These are phyloP conservation scores for Rhododendron ovatum DNA, from an alignment of 148 eudicot species.

Conservation along the genomic window DNA sequence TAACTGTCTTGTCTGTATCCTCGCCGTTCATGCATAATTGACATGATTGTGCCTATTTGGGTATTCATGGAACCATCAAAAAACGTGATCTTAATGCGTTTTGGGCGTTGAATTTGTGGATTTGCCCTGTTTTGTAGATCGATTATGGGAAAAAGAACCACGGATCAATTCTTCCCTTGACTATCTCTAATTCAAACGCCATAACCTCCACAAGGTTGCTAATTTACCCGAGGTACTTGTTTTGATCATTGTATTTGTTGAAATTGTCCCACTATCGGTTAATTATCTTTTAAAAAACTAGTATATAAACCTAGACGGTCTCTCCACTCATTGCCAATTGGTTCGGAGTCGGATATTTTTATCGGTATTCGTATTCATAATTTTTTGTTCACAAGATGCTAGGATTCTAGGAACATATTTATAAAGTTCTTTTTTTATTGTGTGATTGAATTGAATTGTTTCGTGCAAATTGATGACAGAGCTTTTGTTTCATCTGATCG, in stretches of 20 bases:
- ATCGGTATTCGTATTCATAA: too few relatives aligned
- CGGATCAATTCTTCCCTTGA: constrained; percentile 10
- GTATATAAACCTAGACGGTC: too few relatives aligned
- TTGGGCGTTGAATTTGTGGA: constrained; percentile 9
- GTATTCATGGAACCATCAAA: not conserved
- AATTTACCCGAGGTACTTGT: constrained; percentile 25
- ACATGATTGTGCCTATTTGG: not conserved
- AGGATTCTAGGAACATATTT: not conserved
- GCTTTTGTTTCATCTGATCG: not conserved
- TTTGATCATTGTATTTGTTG: not conserved
- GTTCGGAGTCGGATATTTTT: too few relatives aligned
- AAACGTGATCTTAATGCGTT: not conserved
- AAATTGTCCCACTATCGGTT: too few relatives aligned
- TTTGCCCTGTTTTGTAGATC: constrained; percentile 10
- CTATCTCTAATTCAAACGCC: constrained; percentile 13
- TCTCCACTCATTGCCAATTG: too few relatives aligned
- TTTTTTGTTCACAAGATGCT: not conserved
- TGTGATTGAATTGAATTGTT: not conserved
- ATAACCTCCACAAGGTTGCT: constrained; percentile 5
- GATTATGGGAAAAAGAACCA: constrained; percentile 10
- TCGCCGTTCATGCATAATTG: not conserved
- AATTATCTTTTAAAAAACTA: not conserved
- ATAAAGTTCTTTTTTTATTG: not conserved
- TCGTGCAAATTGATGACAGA: not conserved
- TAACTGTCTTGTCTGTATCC: not conserved